Percentiles rank a stretch among this genome's conserved stretches.
Conservation (phyloP, 768 basidiomycete genomes). For the Suillus americanus region DNA sequence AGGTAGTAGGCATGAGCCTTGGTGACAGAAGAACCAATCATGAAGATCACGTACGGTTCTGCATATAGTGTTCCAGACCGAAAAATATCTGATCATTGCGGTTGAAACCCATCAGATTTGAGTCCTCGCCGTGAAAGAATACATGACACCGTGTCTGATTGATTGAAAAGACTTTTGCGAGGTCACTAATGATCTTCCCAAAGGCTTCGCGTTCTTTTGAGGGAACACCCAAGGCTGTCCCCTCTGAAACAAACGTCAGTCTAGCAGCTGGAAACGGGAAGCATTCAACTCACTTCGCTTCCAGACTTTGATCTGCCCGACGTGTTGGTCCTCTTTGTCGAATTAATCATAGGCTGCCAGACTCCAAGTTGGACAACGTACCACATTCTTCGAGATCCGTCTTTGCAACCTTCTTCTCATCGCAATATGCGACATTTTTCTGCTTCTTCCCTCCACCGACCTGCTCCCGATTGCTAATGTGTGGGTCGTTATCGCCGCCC, state of each 20-base stretch:
- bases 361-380: neutral
- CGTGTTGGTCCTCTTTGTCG: neutral
- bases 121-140: conserved; percentile 11
- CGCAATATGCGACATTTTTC: conserved; percentile 14
- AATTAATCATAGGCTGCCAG: neutral
- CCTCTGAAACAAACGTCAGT: conserved; percentile 4
- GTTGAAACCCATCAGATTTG: conserved; percentile 19
- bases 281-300: neutral
- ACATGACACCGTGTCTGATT: conserved; percentile 10
- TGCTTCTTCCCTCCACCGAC: conserved; percentile 13
- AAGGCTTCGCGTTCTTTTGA: conserved; percentile 9
- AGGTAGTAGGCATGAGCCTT: neutral
- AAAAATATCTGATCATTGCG: conserved; percentile 16
- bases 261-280: neutral
- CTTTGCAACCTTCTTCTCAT: conserved; percentile 7
- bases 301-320: conserved; percentile 3
- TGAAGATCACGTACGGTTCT: conserved; percentile 10
- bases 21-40: neutral
- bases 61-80: conserved; percentile 14
- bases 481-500: neutral
- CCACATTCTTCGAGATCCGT: conserved; percentile 11
- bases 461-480: conserved; percentile 8
- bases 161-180: conserved; percentile 10
- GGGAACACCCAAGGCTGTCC: neutral
- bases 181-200: conserved; percentile 6